Percentiles rank a stretch among this genome's conserved stretches.
Evolutionary conservation across 2,329 filamentous ascomycete genomes (phyloP).

Genomic region (Aspergillus quadricinctus): DNA sequence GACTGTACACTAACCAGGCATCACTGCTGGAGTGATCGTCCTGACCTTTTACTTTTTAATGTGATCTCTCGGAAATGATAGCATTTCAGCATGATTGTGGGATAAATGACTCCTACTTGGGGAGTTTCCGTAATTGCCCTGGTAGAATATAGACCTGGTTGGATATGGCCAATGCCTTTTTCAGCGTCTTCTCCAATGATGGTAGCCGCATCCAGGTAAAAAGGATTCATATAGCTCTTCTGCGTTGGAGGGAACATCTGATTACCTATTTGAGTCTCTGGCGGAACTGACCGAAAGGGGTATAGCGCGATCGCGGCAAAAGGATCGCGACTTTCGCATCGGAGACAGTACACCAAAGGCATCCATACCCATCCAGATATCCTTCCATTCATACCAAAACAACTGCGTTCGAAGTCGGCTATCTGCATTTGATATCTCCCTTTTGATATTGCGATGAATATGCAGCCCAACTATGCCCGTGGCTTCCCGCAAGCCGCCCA

Average conservation of each 20-base stretch:
- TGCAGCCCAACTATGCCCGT: conserved; percentile 41
- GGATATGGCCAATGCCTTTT: neutral
- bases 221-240: no score
- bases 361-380: conserved; percentile 7
- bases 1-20: conserved; percentile 95
- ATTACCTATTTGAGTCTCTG: neutral
- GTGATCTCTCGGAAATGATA: conserved; percentile 19
- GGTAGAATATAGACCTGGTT: neutral
- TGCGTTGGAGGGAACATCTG: no score
- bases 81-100: conserved; percentile 20
- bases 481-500: conserved; percentile 37
- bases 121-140: neutral
- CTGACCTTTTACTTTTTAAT: conserved; percentile 2
- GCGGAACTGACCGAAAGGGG: conserved; percentile 26
- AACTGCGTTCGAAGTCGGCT: conserved; percentile 9
- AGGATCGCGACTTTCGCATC: conserved; percentile 30
- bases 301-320: conserved; percentile 32
- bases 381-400: conserved; percentile 1
- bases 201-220: neutral
- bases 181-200: neutral
- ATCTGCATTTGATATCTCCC: neutral
- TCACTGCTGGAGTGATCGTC: conserved; percentile 73
- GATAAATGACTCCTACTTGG: neutral
- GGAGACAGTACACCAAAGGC: conserved; percentile 12
- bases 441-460: conserved; percentile 28